These are phyloP conservation scores for Candida tetrigidarum DNA, from an alignment of 1,139 yeast genomes.

Conservation along the genomic window DNA sequence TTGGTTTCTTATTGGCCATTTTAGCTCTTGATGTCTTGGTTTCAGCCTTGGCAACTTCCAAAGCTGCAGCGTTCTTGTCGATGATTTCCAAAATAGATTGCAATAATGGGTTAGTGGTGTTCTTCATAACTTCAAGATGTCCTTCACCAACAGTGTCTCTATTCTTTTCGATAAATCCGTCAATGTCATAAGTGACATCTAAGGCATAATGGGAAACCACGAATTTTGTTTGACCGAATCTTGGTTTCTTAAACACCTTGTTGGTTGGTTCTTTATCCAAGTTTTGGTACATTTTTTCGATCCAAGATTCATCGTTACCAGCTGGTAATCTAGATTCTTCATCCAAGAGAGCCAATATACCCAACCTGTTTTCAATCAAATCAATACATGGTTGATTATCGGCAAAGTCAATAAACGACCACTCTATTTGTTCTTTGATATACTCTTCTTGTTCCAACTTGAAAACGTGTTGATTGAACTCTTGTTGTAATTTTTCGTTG, in stretches of 20 bases:
- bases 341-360: constrained; percentile 85
- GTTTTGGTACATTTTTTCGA: constrained; percentile 86
- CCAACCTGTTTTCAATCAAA: constrained; percentile 87
- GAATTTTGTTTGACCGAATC: constrained; percentile 92
- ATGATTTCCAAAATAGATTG: constrained; percentile 64
- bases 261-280: constrained; percentile 80
- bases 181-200: constrained; percentile 91
- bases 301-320: constrained; percentile 93
- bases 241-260: constrained; percentile 86
- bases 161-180: constrained; percentile 95
- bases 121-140: constrained; percentile 81
- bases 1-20: constrained; percentile 76
- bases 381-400: constrained; percentile 98
- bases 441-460: constrained; percentile 97
- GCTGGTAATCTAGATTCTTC: constrained; percentile 96
- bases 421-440: constrained; percentile 87
- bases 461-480: constrained; percentile 96
- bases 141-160: constrained; percentile 98
- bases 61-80: constrained; percentile 62
- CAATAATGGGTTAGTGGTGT: constrained; percentile 67
- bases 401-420: constrained; percentile 96
- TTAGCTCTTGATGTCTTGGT: constrained; percentile 32
- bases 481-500: constrained; percentile 96
- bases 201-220: constrained; percentile 93
- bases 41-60: constrained; percentile 50